Evolutionary conservation across 352 stramenopile genomes (phyloP), one percentile per base, ranked within the genome.

Genomic region (Phytophthora pseudosyringae): DNA sequence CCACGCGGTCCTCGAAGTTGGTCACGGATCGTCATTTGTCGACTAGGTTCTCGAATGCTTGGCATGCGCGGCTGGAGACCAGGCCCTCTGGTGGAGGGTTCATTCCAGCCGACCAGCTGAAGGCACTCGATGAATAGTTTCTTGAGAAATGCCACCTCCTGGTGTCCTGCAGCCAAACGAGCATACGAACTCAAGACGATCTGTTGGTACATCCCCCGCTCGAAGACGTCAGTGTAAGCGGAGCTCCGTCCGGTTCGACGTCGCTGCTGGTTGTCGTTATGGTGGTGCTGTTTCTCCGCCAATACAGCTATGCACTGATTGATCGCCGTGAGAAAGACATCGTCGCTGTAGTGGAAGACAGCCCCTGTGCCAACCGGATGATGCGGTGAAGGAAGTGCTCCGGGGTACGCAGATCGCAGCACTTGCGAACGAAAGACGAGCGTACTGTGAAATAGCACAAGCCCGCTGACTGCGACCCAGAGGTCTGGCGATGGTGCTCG

Each of bases 361-460:
- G 16, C 3, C 4, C 44, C 49, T 26, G 36, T 36, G 18, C 31
- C 32, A 21, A 9, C 31, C 16, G 43, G 28, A 39, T 64, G 40
- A 13, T 45, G 16, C 1, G 6, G 9, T 58, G 59, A 44, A 46
- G 69, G 33, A 28, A 55, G 9, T 32, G 58, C 2, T 52, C 41
- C 48, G 44, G 28, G 4, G 10, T 71, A 74, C 2, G 41, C 25
- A 5, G 16, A 9, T 53, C 61, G 43, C n/a, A 74, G 28, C 4
- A 69, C 41, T 7, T 61, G 29, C 1, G 29, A 18, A 12, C 77
- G 74, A 18, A 75, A 73, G 6, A 40, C 16, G 11, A 86, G n/a
- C 3, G 59, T 39, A 1, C 73, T 18, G 15, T 90, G 81, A 32
- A 79, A 86, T 11, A 89, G 39, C 8, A 87, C 51, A 7, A 90